Percentiles rank a stretch among this genome's conserved stretches.
Evolutionary conservation across 768 basidiomycete species (phyloP).

Genomic region (Lactarius sanguifluus): DNA sequence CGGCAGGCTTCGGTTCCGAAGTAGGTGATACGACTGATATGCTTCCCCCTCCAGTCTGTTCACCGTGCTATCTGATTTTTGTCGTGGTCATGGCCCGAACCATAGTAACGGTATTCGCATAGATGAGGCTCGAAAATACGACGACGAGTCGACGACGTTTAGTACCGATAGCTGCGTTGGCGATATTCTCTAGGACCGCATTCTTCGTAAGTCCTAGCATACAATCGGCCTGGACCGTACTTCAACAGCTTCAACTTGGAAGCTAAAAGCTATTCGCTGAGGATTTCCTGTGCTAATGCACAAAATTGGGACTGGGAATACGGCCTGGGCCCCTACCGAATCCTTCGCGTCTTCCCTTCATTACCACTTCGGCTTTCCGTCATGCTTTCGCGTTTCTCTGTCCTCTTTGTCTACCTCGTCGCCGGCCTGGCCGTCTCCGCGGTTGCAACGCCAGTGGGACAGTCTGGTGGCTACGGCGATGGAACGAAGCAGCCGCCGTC

Average conservation of each 20-base stretch:
- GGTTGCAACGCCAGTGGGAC: slow-evolving; percentile 9
- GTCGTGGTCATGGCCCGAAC: neutral
- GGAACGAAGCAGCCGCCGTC: slow-evolving; percentile 7
- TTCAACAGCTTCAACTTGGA: neutral
- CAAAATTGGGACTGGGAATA: slow-evolving; percentile 10
- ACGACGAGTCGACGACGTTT: neutral
- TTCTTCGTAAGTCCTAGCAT: neutral
- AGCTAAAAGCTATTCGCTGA: neutral
- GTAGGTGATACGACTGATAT: neutral
- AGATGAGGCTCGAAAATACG: neutral
- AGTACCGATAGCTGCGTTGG: neutral
- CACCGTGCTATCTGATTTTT: neutral
- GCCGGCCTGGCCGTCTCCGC: slow-evolving; percentile 16
- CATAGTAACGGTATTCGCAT: too few relatives aligned
- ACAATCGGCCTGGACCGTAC: neutral
- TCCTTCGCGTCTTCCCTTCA: slow-evolving; percentile 5
- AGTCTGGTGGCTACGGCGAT: neutral
- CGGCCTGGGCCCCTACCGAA: slow-evolving; percentile 4
- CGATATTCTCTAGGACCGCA: neutral
- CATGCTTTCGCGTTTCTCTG: slow-evolving; percentile 25
- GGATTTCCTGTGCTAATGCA: neutral
- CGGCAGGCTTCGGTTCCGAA: neutral
- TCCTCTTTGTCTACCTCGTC: slow-evolving; percentile 17
- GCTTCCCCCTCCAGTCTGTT: neutral
- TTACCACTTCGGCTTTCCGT: slow-evolving; percentile 13